Base-by-base conservation (phyloP, 2,329 filamentous ascomycete species). In the Blastomyces emzantsi region DNA sequence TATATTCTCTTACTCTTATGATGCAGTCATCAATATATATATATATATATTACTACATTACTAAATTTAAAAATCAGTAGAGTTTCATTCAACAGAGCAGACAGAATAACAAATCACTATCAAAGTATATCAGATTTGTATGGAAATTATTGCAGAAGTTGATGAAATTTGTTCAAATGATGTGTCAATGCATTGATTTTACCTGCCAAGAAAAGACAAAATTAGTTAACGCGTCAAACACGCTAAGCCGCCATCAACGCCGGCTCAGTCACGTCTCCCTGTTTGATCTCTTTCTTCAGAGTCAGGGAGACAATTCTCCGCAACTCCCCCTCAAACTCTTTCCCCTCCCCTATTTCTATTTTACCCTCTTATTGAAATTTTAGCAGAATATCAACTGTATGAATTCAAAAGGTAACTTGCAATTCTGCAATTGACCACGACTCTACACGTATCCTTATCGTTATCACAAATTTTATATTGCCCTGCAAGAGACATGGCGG, bases 161-260 rank as follows among this genome's bases (percentile, higher is more conserved):
- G n/a, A n/a, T n/a, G n/a, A n/a, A n/a, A n/a, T n/a, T n/a, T n/a
- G n/a, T n/a, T n/a, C n/a, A n/a, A n/a, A n/a, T n/a, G n/a, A n/a
- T n/a, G n/a, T n/a, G n/a, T n/a, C n/a, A n/a, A n/a, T n/a, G n/a
- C n/a, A n/a, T n/a, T n/a, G n/a, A n/a, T n/a, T n/a, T n/a, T n/a
- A n/a, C n/a, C n/a, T n/a, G n/a, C n/a, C n/a, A n/a, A n/a, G n/a
- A n/a, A n/a, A n/a, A n/a, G n/a, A n/a, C n/a, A n/a, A n/a, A n/a
- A n/a, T n/a, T n/a, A n/a, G n/a, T 76, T 68, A 73, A 77, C 75
- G 75, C 75, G 75, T 76, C 57, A 69, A 70, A 75, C 71, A 70
- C 73, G 70, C 62, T 56, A 63, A 52, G 30, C 25, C 39, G 30
- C 54, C 33, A 41, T 57, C 4, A 25, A 25, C 8, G 58, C 15